Evolutionary conservation across 345 rosid species (phyloP).

Genomic region (Salix purpurea): DNA sequence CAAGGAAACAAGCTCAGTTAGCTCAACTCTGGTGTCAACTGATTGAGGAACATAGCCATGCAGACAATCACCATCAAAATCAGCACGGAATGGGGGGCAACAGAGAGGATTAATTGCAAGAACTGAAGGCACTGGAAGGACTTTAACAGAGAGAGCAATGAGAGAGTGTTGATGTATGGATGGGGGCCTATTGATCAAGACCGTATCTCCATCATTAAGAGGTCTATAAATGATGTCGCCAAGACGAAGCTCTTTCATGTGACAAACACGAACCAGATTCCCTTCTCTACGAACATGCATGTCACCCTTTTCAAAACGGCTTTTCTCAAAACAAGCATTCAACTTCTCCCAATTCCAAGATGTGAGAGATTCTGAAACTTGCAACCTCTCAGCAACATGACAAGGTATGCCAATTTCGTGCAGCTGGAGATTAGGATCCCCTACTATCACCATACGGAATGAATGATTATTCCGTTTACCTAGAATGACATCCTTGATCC

Average conservation of each 20-base stretch:
- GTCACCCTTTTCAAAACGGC: constrained; percentile 56
- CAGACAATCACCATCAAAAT: constrained; percentile 94
- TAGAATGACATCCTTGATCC: constrained; percentile 82
- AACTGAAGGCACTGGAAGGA: constrained; percentile 64
- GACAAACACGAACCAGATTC: constrained; percentile 40
- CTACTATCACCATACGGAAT: constrained; percentile 85
- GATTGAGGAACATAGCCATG: constrained; percentile 96
- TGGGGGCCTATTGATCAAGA: constrained; percentile 88
- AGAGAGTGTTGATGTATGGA: constrained; percentile 90
- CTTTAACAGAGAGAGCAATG: constrained; percentile 65
- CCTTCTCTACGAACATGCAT: constrained; percentile 59
- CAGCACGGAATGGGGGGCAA: constrained; percentile 86
- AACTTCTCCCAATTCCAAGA: constrained; percentile 63
- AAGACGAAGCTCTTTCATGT: constrained; percentile 42
- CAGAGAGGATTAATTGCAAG: constrained; percentile 83
- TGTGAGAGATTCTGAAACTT: constrained; percentile 66
- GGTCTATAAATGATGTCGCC: constrained; percentile 68
- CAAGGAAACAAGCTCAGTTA: constrained; percentile 73
- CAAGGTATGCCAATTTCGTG: constrained; percentile 84
- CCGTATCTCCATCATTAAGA: constrained; percentile 65
- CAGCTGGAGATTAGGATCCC: constrained; percentile 69
- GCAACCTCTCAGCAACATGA: constrained; percentile 68
- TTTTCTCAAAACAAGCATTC: constrained; percentile 38
- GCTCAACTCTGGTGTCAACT: constrained; percentile 64
- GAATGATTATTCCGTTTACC: constrained; percentile 81